phyloP scores from a whole-genome alignment of 1,284 basidiomycete genomes.

The Leucoagaricus sp. region DNA sequence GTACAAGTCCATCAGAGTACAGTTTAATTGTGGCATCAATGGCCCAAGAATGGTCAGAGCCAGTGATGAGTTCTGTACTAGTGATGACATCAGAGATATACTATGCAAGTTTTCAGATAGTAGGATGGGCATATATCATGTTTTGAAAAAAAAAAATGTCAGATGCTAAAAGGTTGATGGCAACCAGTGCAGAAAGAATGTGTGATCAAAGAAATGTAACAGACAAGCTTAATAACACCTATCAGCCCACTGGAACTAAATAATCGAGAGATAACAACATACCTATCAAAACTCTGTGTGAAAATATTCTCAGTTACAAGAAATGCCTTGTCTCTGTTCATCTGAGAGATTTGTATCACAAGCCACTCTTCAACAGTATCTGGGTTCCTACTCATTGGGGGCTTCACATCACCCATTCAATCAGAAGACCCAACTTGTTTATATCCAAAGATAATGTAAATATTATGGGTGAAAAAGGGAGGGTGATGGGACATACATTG shows the following conservation, averaged over 20 bases:
- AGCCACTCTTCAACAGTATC: constrained; percentile 30
- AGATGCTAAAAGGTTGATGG: not conserved
- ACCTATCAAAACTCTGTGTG: constrained; percentile 35
- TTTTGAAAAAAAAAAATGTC: constrained; percentile 16
- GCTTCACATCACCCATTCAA: constrained; percentile 17
- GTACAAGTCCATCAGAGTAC: constrained; percentile 21
- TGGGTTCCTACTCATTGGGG: constrained; percentile 27
- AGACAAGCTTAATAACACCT: constrained; percentile 29
- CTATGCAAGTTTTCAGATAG: constrained; percentile 28
- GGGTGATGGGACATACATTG: constrained; percentile 27
- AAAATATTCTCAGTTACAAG: constrained; percentile 32
- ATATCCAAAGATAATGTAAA: constrained; percentile 26
- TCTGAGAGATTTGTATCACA: constrained; percentile 25
- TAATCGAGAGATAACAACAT: too few species aligned
- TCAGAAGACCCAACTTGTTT: constrained; percentile 26
- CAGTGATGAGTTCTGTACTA: constrained; percentile 7
- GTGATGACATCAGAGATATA: constrained; percentile 26
- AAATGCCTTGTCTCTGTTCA: constrained; percentile 21
- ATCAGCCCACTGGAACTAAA: too few species aligned
- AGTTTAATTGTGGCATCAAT: constrained; percentile 37
- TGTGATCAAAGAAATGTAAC: constrained; percentile 36
- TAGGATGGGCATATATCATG: constrained; percentile 34
- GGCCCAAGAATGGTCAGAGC: constrained; percentile 13
- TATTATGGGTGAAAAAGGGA: not conserved
- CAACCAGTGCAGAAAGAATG: constrained; percentile 30